Conservation (phyloP, 352 stramenopile species). For the Pythium apleroticum region DNA sequence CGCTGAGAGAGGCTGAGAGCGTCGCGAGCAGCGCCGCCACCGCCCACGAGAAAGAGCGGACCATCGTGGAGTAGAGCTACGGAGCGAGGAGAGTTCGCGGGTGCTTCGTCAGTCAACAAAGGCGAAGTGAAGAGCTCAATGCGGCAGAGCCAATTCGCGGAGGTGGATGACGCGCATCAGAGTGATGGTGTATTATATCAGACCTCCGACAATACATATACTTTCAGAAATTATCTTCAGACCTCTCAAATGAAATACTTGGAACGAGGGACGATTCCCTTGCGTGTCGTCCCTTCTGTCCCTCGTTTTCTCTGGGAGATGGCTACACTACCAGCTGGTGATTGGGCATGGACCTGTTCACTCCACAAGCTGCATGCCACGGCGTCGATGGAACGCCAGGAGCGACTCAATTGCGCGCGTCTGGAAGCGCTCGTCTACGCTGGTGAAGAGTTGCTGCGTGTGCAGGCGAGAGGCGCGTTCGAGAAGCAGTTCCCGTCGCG, state of each 20-base stretch:
- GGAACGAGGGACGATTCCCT: neutral
- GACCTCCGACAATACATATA: neutral
- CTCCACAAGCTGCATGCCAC: neutral
- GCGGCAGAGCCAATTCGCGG: neutral
- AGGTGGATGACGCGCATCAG: neutral
- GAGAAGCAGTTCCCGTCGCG: neutral
- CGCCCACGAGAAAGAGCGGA: slow-evolving; percentile 6
- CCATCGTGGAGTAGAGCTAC: slow-evolving; percentile 7
- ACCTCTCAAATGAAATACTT: neutral
- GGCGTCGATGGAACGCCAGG: neutral
- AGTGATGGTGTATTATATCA: slow-evolving; percentile 14
- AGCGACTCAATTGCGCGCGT: neutral
- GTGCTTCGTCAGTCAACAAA: neutral
- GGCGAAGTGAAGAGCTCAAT: neutral
- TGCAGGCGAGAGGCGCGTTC: neutral
- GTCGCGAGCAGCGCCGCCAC: slow-evolving; percentile 2
- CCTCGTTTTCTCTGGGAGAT: neutral
- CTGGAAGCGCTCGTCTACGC: neutral
- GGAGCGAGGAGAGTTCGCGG: neutral
- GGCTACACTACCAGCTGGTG: neutral
- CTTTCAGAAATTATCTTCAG: neutral
- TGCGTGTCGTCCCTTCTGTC: neutral
- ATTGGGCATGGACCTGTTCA: neutral
- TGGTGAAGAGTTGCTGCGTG: neutral
- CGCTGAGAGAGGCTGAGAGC: slow-evolving; percentile 3